Evolutionary conservation across 352 stramenopile species (phyloP).

Genomic region (Phytopythium boreale): DNA sequence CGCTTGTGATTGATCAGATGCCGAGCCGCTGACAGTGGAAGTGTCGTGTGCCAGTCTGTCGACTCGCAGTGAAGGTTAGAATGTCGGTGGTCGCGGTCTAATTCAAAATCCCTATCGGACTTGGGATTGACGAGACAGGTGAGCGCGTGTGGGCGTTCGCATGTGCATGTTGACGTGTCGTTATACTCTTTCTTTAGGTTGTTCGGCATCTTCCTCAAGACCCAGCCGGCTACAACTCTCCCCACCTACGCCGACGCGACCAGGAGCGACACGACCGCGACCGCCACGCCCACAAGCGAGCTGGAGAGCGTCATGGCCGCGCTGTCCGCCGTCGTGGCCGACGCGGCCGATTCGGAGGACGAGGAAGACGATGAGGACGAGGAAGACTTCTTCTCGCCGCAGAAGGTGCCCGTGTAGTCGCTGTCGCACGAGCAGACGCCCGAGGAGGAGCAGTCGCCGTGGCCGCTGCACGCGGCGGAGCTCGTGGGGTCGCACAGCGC

Average conservation of each 20-base stretch:
- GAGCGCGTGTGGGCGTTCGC: not conserved
- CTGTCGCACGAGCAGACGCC: constrained; percentile 51
- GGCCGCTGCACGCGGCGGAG: constrained; percentile 35
- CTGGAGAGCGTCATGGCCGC: constrained; percentile 1
- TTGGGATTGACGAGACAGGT: not conserved
- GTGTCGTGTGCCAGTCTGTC: too few relatives aligned
- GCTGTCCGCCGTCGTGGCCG: not conserved
- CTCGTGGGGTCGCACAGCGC: constrained; percentile 42
- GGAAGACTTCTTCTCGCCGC: constrained; percentile 17
- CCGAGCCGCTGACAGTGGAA: too few relatives aligned
- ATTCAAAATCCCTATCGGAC: not conserved
- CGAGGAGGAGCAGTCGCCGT: constrained; percentile 43
- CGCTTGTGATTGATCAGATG: too few relatives aligned
- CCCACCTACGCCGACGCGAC: not conserved
- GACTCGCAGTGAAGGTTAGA: not conserved
- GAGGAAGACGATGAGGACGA: not conserved
- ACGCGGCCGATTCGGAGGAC: constrained; percentile 2
- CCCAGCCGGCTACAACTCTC: not conserved
- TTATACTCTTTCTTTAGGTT: not conserved
- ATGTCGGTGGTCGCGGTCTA: not conserved
- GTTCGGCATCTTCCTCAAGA: not conserved
- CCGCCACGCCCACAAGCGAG: not conserved
- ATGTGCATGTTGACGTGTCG: not conserved
- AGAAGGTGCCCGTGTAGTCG: constrained; percentile 70
- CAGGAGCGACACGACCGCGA: not conserved